Percentiles rank a stretch among this genome's conserved stretches.
phyloP scores from a whole-genome alignment of 768 basidiomycete species.

The Omphalotus guepiniiformis region DNA sequence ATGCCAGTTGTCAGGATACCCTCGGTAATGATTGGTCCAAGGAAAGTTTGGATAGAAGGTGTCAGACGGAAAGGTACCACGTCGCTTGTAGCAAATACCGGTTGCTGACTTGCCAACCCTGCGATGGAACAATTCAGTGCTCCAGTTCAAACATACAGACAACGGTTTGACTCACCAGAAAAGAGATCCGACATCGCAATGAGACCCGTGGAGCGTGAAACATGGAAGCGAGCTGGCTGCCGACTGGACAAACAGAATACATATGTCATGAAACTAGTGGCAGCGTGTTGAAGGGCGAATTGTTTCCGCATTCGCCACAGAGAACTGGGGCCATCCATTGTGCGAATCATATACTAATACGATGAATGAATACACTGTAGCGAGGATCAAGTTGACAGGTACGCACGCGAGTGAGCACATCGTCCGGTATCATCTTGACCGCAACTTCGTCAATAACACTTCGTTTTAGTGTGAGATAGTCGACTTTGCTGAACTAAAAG shows the following conservation, averaged over 20 bases:
- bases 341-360: slow-evolving; percentile 94
- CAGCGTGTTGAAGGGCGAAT: slow-evolving; percentile 86
- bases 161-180: slow-evolving; percentile 66
- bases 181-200: slow-evolving; percentile 92
- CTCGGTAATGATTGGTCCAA: slow-evolving; percentile 86
- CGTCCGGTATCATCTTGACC: slow-evolving; percentile 86
- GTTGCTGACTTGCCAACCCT: slow-evolving; percentile 43
- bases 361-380: slow-evolving; percentile 3
- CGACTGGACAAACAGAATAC: slow-evolving; percentile 81
- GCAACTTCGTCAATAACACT: slow-evolving; percentile 88
- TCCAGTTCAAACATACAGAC: neutral
- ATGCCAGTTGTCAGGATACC: slow-evolving; percentile 83
- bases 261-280: slow-evolving; percentile 90
- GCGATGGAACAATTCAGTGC: slow-evolving; percentile 2
- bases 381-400: slow-evolving; percentile 6
- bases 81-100: slow-evolving; percentile 74
- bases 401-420: slow-evolving; percentile 72
- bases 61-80: slow-evolving; percentile 96
- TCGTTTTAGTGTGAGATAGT: slow-evolving; percentile 69
- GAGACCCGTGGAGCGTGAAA: slow-evolving; percentile 86
- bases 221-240: slow-evolving; percentile 77
- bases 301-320: slow-evolving; percentile 98
- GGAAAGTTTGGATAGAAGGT: slow-evolving; percentile 91
- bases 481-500: slow-evolving; percentile 52
- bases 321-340: slow-evolving; percentile 79